Conservation (phyloP, 1,284 basidiomycete species). For the Naganishia albida region DNA sequence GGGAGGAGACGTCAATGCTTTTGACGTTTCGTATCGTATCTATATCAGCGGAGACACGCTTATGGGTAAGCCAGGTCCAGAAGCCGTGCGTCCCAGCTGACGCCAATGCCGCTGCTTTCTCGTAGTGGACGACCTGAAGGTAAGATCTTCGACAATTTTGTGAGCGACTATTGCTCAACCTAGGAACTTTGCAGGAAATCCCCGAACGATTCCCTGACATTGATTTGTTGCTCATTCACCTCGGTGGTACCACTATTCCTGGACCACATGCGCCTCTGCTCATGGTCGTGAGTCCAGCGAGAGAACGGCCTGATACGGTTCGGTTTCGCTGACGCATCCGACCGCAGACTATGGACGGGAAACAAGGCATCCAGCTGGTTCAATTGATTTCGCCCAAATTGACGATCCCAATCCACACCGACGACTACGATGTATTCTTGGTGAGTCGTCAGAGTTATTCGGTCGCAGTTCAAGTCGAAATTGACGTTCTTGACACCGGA, state of each 20-base stretch:
- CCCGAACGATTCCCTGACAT: conserved; percentile 38
- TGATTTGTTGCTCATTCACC: conserved; percentile 39
- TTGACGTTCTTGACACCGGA: not conserved
- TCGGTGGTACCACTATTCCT: conserved; percentile 40
- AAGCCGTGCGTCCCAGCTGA: not conserved
- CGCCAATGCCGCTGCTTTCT: not conserved
- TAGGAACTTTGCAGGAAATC: conserved; percentile 34
- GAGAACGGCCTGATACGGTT: not conserved
- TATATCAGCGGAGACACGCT: conserved; percentile 41
- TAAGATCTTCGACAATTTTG: not conserved
- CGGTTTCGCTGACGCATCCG: not conserved
- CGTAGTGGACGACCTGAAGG: conserved; percentile 32
- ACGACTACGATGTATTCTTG: conserved; percentile 40
- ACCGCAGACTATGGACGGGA: conserved; percentile 38
- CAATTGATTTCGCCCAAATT: conserved; percentile 39
- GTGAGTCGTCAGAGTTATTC: conserved; percentile 10
- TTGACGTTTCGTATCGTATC: conserved; percentile 35
- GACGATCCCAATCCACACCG: conserved; percentile 39
- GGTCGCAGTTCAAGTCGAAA: not conserved
- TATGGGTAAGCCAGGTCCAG: conserved; percentile 32
- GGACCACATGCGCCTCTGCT: conserved; percentile 38
- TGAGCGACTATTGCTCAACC: not conserved
- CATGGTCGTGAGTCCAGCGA: conserved; percentile 35
- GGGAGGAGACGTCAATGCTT: conserved; percentile 21
- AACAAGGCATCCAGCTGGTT: conserved; percentile 39